These are phyloP conservation scores for Bolboschoenoplectus hybrid DNA, from an alignment of 202 grass and related monocot genomes.

Conservation along the genomic window DNA sequence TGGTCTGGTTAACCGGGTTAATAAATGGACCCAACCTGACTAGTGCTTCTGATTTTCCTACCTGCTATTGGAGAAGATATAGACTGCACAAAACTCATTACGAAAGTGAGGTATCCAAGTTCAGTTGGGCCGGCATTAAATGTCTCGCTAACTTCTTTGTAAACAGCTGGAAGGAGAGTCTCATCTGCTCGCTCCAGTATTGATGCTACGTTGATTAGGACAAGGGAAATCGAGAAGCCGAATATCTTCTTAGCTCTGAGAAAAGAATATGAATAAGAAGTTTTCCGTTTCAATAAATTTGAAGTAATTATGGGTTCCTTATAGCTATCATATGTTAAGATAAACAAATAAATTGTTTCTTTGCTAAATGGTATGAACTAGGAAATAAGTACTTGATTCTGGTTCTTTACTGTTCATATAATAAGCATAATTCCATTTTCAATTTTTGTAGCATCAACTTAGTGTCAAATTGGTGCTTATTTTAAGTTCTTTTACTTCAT, in stretches of 20 bases:
- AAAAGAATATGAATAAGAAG: conserved; percentile 42
- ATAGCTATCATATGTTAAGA: neutral
- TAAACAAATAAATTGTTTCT: neutral
- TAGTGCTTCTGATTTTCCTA: neutral
- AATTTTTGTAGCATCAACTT: neutral
- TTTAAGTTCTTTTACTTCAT: neutral
- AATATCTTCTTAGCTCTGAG: conserved; percentile 84
- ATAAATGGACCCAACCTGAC: neutral
- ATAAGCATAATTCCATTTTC: neutral
- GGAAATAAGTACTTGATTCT: neutral
- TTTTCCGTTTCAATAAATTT: neutral
- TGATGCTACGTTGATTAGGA: conserved; percentile 91
- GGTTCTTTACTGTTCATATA: neutral
- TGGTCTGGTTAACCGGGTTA: neutral
- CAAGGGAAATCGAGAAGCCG: conserved; percentile 91
- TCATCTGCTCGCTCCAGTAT: conserved; percentile 95
- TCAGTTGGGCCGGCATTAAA: conserved; percentile 86
- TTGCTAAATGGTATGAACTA: neutral
- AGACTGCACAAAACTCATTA: conserved; percentile 88
- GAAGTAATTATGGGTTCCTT: neutral
- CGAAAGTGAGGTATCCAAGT: conserved; percentile 89
- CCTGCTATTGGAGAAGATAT: conserved; percentile 81
- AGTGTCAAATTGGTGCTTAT: neutral
- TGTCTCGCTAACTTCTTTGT: conserved; percentile 90
- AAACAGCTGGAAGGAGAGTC: conserved; percentile 91